phyloP scores from a whole-genome alignment of 208 protist species.

The Acanthamoeba castellanii region DNA sequence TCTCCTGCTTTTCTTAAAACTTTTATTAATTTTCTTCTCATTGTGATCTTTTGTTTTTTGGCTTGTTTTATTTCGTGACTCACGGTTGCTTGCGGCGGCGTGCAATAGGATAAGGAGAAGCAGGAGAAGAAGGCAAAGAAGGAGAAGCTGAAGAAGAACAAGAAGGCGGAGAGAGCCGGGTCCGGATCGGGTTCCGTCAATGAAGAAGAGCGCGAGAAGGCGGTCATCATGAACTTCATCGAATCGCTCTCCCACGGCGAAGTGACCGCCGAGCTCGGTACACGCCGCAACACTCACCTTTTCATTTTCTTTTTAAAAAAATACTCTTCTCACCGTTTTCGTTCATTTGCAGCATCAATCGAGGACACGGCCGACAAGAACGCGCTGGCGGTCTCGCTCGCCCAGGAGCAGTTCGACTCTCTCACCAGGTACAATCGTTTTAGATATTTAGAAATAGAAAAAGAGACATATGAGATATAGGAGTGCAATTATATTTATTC shows the following conservation, averaged over 20 bases:
- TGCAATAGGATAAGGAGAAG: not conserved
- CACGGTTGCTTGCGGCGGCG: not conserved
- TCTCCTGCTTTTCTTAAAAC: not conserved
- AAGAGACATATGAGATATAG: no score
- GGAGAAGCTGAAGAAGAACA: not conserved
- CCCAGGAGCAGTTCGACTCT: slow-evolving; percentile 51
- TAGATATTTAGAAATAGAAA: not conserved
- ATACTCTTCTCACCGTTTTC: not conserved
- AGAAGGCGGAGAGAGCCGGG: not conserved
- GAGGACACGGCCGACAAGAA: not conserved
- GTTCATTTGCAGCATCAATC: not conserved
- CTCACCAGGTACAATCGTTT: not conserved
- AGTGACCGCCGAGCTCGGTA: not conserved
- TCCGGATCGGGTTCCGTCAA: not conserved
- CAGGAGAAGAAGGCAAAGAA: not conserved
- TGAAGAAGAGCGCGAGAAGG: not conserved
- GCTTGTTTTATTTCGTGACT: no score
- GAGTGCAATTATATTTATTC: no score
- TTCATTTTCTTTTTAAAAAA: not conserved
- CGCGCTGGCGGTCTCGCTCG: slow-evolving; percentile 12
- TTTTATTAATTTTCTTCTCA: not conserved
- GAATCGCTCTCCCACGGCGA: not conserved
- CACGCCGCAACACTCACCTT: not conserved
- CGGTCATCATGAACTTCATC: not conserved
- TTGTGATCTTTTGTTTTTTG: not conserved